Evolutionary conservation across 306 rosid species (phyloP).

Genomic region (Vigna reflexopilosa): DNA sequence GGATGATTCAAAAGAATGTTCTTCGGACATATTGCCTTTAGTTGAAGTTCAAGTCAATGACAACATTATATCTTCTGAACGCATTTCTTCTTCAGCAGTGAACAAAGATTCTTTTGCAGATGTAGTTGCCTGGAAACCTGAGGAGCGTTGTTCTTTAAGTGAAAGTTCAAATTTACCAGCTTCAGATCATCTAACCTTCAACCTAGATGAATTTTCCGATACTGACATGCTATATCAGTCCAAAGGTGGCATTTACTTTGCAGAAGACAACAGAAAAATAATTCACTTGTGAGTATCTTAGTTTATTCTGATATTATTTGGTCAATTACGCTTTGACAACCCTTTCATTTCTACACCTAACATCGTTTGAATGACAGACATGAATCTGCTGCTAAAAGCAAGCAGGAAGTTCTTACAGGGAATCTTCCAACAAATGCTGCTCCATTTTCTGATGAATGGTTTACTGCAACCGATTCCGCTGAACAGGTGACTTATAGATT

Average conservation of each 20-base stretch:
- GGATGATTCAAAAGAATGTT: conserved; percentile 31
- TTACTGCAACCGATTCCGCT: conserved; percentile 90
- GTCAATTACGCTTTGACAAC: conserved; percentile 6
- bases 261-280: conserved; percentile 43
- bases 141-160: conserved; percentile 44
- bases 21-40: conserved; percentile 41
- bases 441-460: conserved; percentile 96
- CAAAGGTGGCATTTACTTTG: conserved; percentile 2
- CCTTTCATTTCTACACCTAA: conserved; percentile 21
- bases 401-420: conserved; percentile 51
- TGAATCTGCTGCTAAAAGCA: conserved; percentile 47
- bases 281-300: conserved; percentile 58
- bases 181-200: conserved; percentile 39
- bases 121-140: conserved; percentile 38
- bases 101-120: conserved; percentile 41
- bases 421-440: conserved; percentile 65
- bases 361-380: conserved; percentile 52
- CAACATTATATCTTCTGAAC: conserved; percentile 39
- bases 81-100: conserved; percentile 38
- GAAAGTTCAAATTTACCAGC: conserved; percentile 42
- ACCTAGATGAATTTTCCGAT: conserved; percentile 36
- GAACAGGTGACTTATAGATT: conserved; percentile 71
- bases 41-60: conserved; percentile 42
- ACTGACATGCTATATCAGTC: conserved; percentile 45
- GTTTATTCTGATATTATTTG: conserved; percentile 19